Evolutionary conservation across 2,329 filamentous ascomycete species (phyloP), one percentile per base, ranked within the genome.

Genomic region (Cladosporium halotolerans): DNA sequence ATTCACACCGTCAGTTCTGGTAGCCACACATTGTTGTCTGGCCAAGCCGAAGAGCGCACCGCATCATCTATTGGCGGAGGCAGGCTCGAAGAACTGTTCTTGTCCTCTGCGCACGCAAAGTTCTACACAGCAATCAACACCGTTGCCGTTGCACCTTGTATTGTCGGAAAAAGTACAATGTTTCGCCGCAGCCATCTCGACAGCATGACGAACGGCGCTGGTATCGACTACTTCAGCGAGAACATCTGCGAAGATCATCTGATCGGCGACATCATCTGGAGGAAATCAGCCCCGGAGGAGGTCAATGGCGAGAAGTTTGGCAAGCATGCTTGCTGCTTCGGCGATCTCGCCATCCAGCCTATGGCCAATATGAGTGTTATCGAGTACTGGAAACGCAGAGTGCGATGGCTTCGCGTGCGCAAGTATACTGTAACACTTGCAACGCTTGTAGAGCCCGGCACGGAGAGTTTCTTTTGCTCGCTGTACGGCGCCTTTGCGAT

Each of bases 211-310:
- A 63, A 70, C 0, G 77, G 66, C 68, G 83, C 72, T 0, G 95
- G 93, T 0, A 85, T 99, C 59, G 90, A 97, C 70, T 91, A 85
- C 72, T 99, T 99, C 72, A 95, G 89, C 2, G 80, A 89, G 59
- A 95, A 96, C 66, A 97, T 99, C 66, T 99, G 93, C 73, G 95
- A 99, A 69, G 93, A 99, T 66, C 93, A 99, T 65, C 76, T 96
- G 19, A 96, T 99, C 52, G 92, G 92, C 10, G 93, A 99, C 61
- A 73, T 93, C 1, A 78, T 99, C 4, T 99, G 91, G 90, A 83
- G 84, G 52, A 79, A 81, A 4, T 78, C 80, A 0, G 79, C 80
- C 0, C 61, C 66, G 0, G 67, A 68, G 39, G 66, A 70, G 44
- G 14, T 53, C 6, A 60, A 65, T 28, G 64, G 67, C 3, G 68